Base-by-base conservation (phyloP, 768 basidiomycete genomes). In the Serpula lacrymans region DNA sequence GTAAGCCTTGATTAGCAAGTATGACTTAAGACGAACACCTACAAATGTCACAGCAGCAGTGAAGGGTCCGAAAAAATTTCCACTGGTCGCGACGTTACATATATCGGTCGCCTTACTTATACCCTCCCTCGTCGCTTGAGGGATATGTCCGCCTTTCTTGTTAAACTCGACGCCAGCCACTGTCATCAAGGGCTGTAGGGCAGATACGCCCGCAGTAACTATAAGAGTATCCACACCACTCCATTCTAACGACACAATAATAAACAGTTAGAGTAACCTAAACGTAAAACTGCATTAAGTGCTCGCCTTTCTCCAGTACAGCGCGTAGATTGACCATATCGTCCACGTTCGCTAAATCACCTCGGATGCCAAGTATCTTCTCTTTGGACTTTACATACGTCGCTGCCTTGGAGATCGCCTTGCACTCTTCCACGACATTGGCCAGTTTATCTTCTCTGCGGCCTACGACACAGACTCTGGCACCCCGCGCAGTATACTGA, bases 151-250 rank as follows among this genome's bases (percentile, higher is more conserved):
- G 11, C 54, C 57, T 9, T 48, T 57, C 2, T 29, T 35, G 17
- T 52, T 45, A 46, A 62, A 52, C 34, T 74, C 63, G 1, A 77
- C 66, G 2, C 82, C 84, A 12, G 87, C 83, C 8, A 89, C 62
- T 2, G 77, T 74, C 59, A 93, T 69, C 18, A 95, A 65, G 1
- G 91, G 85, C 38, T 76, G 79, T 3, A 92, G 68, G 9, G 90
- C 82, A 1, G 88, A 88, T 0, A 93, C 86, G 3, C 93, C 93
- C 3, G 91, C 90, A 23, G 78, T 74, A 25, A 95, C 77, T 22
- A 91, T 65, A 5, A 95, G 55, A 0, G 92, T 95, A 59, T 95
- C 92, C 1, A 94, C 49, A 12, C 90, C 88, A 1, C 64, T 67
- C 89, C 90, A 93, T 48, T 70, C 92, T 94, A 46, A 2, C 42